These are phyloP conservation scores for Quillaja saponaria DNA, from an alignment of 306 rosid genomes.

Conservation along the genomic window DNA sequence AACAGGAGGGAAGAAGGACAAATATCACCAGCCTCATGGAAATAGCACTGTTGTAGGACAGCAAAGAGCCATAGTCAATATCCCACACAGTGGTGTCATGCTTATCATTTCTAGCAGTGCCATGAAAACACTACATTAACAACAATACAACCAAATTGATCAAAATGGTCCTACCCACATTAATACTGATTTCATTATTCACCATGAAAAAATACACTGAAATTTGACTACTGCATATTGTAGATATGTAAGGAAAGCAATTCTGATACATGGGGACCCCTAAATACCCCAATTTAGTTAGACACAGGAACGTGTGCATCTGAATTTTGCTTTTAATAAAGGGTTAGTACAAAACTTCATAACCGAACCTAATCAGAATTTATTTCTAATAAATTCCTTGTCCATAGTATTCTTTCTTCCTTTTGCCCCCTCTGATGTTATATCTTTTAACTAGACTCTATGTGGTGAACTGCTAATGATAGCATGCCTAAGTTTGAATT, in stretches of 20 bases:
- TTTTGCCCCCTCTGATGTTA: slow-evolving; percentile 22
- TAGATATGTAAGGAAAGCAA: background rate
- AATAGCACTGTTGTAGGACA: background rate
- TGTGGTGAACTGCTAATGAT: too few species aligned
- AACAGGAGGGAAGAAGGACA: background rate
- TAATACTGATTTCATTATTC: background rate
- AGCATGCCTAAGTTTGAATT: too few species aligned
- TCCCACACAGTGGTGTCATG: background rate
- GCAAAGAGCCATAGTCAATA: background rate
- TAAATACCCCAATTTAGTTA: background rate
- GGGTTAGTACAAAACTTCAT: background rate
- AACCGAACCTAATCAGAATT: background rate
- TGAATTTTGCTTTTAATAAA: background rate
- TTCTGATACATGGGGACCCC: slow-evolving; percentile 18
- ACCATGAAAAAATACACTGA: background rate
- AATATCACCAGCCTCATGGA: background rate
- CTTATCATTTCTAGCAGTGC: background rate
- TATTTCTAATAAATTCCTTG: slow-evolving; percentile 1
- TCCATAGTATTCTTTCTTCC: slow-evolving; percentile 10
- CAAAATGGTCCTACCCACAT: background rate
- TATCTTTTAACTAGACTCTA: too few species aligned
- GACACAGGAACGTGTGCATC: too few species aligned
- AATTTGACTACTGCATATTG: slow-evolving; percentile 11
- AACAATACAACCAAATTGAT: background rate
- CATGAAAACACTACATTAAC: background rate